Percentiles rank a stretch among this genome's conserved stretches.
These are phyloP conservation scores for Kernera saxatilis DNA, from an alignment of 345 rosid genomes.

Conservation along the genomic window DNA sequence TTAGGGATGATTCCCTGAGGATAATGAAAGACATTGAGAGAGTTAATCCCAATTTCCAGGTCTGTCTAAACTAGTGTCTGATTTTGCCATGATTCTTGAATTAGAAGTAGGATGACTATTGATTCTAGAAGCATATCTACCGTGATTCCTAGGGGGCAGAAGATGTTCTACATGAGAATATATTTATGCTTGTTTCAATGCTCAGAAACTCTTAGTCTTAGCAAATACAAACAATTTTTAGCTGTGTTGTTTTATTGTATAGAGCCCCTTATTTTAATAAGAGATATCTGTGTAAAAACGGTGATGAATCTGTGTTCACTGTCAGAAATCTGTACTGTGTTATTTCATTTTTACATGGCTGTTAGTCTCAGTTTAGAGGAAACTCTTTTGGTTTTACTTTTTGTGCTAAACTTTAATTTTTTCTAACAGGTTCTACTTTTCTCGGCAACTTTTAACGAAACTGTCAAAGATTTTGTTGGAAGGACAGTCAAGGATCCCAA, in stretches of 20 bases:
- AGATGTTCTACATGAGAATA: background rate
- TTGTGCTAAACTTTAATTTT: background rate
- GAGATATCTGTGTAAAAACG: background rate
- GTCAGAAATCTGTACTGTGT: background rate
- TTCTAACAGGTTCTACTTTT: constrained; percentile 69
- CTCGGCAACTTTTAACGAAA: constrained; percentile 87
- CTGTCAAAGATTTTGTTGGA: constrained; percentile 70
- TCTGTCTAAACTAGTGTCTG: constrained; percentile 31
- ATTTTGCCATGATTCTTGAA: background rate
- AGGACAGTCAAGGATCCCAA: constrained; percentile 60
- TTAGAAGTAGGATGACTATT: background rate
- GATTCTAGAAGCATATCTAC: background rate
- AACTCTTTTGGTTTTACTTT: background rate
- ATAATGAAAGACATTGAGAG: constrained; percentile 81
- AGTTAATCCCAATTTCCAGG: constrained; percentile 60
- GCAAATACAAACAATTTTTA: background rate
- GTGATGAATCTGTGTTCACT: background rate
- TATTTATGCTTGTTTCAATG: background rate
- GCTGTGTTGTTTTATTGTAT: background rate
- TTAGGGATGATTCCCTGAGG: constrained; percentile 79
- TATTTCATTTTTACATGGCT: background rate
- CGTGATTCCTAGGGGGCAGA: background rate
- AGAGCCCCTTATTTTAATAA: background rate
- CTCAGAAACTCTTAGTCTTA: background rate
- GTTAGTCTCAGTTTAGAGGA: background rate